phyloP scores from a whole-genome alignment of 495 filamentous ascomycete species.

The Tuber brumale region DNA sequence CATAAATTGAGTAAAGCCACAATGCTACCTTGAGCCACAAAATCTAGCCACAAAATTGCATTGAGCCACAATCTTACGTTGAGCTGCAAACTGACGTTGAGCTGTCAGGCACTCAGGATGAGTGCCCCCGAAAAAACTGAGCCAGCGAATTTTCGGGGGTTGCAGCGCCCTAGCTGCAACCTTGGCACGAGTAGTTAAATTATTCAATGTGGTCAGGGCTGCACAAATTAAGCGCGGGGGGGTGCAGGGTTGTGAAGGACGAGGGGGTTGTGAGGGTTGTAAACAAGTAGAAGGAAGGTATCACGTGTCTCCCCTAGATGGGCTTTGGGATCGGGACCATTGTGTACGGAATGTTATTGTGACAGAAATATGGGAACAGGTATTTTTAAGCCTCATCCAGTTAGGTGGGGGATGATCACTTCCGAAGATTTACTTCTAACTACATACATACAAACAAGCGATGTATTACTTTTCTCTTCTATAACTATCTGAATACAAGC shows the following conservation, averaged over 20 bases:
- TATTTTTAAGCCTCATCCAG: slow-evolving; percentile 82
- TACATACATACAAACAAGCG: not conserved
- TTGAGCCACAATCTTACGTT: too few relatives aligned
- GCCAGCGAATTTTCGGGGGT: too few relatives aligned
- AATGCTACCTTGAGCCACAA: too few relatives aligned
- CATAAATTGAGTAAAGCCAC: too few relatives aligned
- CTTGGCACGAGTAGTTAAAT: too few relatives aligned
- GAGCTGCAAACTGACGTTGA: too few relatives aligned
- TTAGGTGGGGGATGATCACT: slow-evolving; percentile 18
- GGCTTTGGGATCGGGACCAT: slow-evolving; percentile 1
- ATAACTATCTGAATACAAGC: not conserved
- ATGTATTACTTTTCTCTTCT: not conserved
- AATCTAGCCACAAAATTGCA: too few relatives aligned
- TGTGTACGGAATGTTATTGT: slow-evolving; percentile 41
- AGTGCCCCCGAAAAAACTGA: too few relatives aligned
- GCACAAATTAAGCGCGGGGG: too few relatives aligned
- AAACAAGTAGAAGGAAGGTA: slow-evolving; percentile 38
- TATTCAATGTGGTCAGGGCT: too few relatives aligned
- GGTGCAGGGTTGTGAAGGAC: slow-evolving; percentile 38
- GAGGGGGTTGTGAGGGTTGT: slow-evolving; percentile 53
- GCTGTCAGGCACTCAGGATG: too few relatives aligned
- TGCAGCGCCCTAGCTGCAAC: too few relatives aligned
- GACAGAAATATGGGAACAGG: slow-evolving; percentile 91
- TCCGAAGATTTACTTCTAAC: not conserved
- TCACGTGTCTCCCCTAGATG: not conserved